phyloP scores from a whole-genome alignment of 2,329 filamentous ascomycete genomes.

The Talaromyces amestolkiae region DNA sequence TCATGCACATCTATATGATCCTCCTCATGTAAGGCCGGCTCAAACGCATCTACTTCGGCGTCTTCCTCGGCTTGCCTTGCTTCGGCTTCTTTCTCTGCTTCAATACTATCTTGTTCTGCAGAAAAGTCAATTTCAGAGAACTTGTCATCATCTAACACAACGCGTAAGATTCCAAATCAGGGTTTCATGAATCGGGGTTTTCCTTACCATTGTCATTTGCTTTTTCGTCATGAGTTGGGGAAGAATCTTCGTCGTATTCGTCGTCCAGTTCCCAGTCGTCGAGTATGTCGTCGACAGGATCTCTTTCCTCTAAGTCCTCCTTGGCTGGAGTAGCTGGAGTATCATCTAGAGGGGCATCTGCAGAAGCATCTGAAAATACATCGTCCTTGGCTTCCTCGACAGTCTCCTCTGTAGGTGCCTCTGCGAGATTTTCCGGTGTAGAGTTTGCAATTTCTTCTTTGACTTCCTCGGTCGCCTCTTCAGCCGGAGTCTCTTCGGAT shows the following conservation, averaged over 20 bases:
- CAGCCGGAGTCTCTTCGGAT: background rate
- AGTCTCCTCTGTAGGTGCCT: background rate
- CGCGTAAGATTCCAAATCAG: slow-evolving; percentile 26
- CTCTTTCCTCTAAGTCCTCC: background rate
- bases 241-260: slow-evolving; percentile 11
- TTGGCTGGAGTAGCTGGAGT: background rate
- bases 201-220: slow-evolving; percentile 16
- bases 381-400: background rate
- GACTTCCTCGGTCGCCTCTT: background rate
- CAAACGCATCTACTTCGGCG: slow-evolving; percentile 26
- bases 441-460: slow-evolving; percentile 7
- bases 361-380: background rate
- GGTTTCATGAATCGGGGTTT: slow-evolving; percentile 21
- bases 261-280: slow-evolving; percentile 18
- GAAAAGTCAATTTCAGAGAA: slow-evolving; percentile 35
- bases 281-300: slow-evolving; percentile 13
- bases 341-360: background rate
- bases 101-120: slow-evolving; percentile 32
- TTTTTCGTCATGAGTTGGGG: slow-evolving; percentile 5
- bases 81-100: slow-evolving; percentile 35
- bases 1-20: slow-evolving; percentile 18
- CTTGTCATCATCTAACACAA: slow-evolving; percentile 30
- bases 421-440: background rate
- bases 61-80: slow-evolving; percentile 34
- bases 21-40: slow-evolving; percentile 6